These are phyloP conservation scores for Zygoascus bituminiphila DNA, from an alignment of 805 yeast species.

Conservation along the genomic window DNA sequence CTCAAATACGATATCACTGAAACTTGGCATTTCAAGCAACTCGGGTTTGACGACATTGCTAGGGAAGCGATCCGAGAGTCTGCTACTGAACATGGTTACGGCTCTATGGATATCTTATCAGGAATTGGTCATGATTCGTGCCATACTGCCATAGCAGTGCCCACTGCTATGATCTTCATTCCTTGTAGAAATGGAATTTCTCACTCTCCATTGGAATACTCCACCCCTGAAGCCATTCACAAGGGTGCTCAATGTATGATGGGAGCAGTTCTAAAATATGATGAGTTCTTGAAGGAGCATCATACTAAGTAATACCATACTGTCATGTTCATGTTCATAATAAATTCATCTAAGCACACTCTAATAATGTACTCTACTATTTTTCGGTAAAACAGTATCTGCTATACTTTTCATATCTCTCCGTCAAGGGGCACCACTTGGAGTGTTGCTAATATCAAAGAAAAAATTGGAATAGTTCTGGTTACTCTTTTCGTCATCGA, in stretches of 20 bases:
- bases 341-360: no score
- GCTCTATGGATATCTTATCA: conserved; percentile 26
- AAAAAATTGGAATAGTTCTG: not conserved
- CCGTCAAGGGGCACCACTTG: not conserved
- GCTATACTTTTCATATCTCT: not conserved
- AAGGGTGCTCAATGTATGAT: conserved; percentile 51
- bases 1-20: conserved; percentile 32
- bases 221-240: conserved; percentile 56
- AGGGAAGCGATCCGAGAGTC: conserved; percentile 44
- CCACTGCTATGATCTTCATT: conserved; percentile 68
- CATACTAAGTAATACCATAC: not conserved
- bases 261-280: conserved; percentile 40
- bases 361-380: not conserved
- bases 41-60: conserved; percentile 46
- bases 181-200: conserved; percentile 61
- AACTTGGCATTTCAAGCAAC: conserved; percentile 46
- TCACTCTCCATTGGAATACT: conserved; percentile 60
- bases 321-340: not conserved
- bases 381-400: not conserved
- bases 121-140: conserved; percentile 77
- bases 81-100: conserved; percentile 29
- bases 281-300: conserved; percentile 14
- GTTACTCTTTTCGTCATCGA: not conserved
- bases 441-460: conserved; percentile 1
- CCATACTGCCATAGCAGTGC: conserved; percentile 44